Conservation (phyloP, 2,329 filamentous ascomycete species). For the Nemania bipapillata region DNA sequence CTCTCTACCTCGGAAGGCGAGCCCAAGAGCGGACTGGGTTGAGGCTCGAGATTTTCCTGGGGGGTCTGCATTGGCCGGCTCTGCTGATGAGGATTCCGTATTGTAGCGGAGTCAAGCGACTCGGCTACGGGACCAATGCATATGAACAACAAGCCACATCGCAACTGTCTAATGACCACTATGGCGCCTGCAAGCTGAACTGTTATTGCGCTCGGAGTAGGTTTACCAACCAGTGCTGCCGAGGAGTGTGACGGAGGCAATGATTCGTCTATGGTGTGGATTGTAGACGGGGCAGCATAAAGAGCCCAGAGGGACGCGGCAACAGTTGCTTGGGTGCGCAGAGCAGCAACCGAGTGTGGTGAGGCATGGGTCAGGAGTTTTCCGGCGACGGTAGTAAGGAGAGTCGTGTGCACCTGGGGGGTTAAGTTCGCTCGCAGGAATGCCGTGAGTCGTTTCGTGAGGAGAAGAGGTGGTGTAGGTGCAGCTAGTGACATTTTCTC, state of each 20-base stretch:
- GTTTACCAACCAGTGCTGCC: constrained; percentile 30
- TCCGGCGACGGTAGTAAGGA: constrained; percentile 69
- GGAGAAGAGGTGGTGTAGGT: constrained; percentile 67
- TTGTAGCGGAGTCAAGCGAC: constrained; percentile 35
- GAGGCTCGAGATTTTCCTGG: constrained; percentile 41
- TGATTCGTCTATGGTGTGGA: constrained; percentile 56
- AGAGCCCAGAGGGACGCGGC: constrained; percentile 70
- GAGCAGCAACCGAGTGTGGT: constrained; percentile 63
- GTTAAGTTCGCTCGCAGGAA: constrained; percentile 70
- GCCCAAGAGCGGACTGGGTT: constrained; percentile 51
- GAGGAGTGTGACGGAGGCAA: constrained; percentile 49
- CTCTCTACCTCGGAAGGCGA: constrained; percentile 61
- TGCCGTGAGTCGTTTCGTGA: constrained; percentile 72
- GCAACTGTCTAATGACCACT: constrained; percentile 67
- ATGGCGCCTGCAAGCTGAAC: constrained; percentile 69
- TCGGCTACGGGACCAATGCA: constrained; percentile 60
- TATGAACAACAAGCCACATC: constrained; percentile 70
- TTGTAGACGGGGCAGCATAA: constrained; percentile 60
- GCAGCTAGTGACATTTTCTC: constrained; percentile 46
- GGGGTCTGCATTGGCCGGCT: constrained; percentile 43
- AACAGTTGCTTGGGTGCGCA: constrained; percentile 72
- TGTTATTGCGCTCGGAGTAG: constrained; percentile 59
- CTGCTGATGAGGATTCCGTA: constrained; percentile 38
- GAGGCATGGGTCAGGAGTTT: constrained; percentile 73
- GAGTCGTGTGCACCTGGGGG: constrained; percentile 66